phyloP scores from a whole-genome alignment of 2,329 filamentous ascomycete genomes.

The Arthrobotrys iridis region DNA sequence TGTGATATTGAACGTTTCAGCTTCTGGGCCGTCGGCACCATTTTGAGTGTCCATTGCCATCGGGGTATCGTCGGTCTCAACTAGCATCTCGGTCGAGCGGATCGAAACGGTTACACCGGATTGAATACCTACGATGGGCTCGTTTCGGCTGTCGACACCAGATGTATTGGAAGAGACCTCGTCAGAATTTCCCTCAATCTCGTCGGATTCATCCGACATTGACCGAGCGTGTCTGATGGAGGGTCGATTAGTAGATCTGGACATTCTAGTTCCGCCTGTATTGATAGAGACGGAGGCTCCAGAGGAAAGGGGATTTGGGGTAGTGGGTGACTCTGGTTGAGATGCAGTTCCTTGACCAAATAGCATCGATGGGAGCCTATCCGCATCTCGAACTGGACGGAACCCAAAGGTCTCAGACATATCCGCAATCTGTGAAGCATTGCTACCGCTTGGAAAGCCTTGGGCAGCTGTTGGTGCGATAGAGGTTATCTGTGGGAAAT shows the following conservation, averaged over 20 bases:
- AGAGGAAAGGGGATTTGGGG: slow-evolving; percentile 72
- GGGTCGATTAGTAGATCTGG: slow-evolving; percentile 68
- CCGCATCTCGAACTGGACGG: slow-evolving; percentile 80
- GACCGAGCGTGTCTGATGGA: slow-evolving; percentile 91
- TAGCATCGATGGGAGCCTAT: slow-evolving; percentile 84
- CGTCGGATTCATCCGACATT: slow-evolving; percentile 81
- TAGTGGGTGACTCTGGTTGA: slow-evolving; percentile 92
- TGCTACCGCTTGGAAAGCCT: slow-evolving; percentile 69
- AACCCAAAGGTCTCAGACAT: slow-evolving; percentile 76
- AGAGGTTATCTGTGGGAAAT: slow-evolving; percentile 70
- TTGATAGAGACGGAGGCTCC: slow-evolving; percentile 61
- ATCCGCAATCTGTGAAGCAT: slow-evolving; percentile 70
- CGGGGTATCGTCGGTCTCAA: slow-evolving; percentile 74
- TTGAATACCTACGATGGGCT: slow-evolving; percentile 81
- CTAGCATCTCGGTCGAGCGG: slow-evolving; percentile 80
- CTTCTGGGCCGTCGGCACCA: slow-evolving; percentile 83
- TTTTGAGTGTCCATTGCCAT: slow-evolving; percentile 80
- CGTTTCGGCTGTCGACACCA: slow-evolving; percentile 74
- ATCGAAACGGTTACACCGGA: slow-evolving; percentile 76
- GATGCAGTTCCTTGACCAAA: slow-evolving; percentile 71
- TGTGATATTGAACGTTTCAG: slow-evolving; percentile 92
- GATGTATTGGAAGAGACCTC: slow-evolving; percentile 82
- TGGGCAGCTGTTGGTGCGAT: slow-evolving; percentile 68
- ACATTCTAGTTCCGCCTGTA: slow-evolving; percentile 58
- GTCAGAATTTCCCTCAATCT: slow-evolving; percentile 78